phyloP scores from a whole-genome alignment of 768 basidiomycete species.

The Mycena galericulata region DNA sequence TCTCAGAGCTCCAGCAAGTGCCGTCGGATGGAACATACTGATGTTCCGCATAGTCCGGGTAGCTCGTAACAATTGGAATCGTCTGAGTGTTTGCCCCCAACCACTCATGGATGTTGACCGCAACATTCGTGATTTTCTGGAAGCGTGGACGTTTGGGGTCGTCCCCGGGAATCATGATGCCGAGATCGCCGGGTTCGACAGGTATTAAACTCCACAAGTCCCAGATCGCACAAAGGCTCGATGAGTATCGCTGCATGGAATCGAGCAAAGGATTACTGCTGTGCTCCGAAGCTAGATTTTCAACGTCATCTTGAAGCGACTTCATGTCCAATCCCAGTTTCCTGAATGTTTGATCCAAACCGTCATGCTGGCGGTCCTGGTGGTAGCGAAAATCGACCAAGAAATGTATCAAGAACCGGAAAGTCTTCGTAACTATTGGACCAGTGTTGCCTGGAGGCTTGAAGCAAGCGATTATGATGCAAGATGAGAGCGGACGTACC shows the following conservation, averaged over 20 bases:
- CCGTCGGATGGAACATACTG: not conserved
- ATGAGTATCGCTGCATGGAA: conserved; percentile 7
- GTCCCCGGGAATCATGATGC: conserved; percentile 9
- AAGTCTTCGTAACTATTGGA: not conserved
- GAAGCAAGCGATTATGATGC: not conserved
- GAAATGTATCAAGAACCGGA: conserved; percentile 21
- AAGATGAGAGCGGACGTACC: not conserved
- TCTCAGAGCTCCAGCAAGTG: conserved; percentile 8
- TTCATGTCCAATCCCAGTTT: not conserved
- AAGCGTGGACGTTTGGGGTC: conserved; percentile 4
- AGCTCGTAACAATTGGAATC: not conserved
- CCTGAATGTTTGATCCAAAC: not conserved
- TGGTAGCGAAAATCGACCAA: conserved; percentile 16
- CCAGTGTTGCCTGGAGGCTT: conserved; percentile 1
- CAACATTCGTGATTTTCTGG: conserved; percentile 3
- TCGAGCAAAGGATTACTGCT: conserved; percentile 2
- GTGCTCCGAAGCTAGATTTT: not conserved
- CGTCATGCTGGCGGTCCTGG: conserved; percentile 6
- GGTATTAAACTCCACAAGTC: conserved; percentile 3
- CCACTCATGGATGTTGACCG: not conserved
- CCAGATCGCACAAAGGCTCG: conserved; percentile 8
- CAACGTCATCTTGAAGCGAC: not conserved
- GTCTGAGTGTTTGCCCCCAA: not conserved
- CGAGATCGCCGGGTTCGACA: conserved; percentile 4
- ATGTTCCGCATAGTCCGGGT: conserved; percentile 12